Evolutionary conservation across 2,329 filamentous ascomycete species (phyloP).

Genomic region (Scedosporium minutisporum): DNA sequence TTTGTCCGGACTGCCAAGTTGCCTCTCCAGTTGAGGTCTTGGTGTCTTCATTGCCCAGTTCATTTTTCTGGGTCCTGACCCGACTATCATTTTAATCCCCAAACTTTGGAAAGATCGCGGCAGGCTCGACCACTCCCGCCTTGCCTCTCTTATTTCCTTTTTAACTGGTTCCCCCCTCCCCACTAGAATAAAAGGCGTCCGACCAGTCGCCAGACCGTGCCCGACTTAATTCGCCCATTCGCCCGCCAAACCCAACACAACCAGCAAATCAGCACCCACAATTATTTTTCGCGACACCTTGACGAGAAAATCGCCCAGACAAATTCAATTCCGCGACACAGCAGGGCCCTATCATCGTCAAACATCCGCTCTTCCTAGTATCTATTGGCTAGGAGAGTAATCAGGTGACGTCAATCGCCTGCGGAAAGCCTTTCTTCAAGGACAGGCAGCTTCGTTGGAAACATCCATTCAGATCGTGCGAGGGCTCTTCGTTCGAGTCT

Average conservation of each 20-base stretch:
- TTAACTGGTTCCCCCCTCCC: neutral
- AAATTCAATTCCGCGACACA: slow-evolving; percentile 3
- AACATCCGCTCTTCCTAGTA: neutral
- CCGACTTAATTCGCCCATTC: slow-evolving; percentile 5
- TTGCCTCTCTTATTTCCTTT: neutral
- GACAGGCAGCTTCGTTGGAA: neutral
- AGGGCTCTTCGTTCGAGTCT: neutral
- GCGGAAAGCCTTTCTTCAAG: neutral
- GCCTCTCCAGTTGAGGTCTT: neutral
- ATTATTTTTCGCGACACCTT: slow-evolving; percentile 3
- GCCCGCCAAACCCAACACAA: neutral
- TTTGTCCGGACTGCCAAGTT: neutral
- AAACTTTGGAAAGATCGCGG: slow-evolving; percentile 3
- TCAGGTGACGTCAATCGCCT: slow-evolving; percentile 8
- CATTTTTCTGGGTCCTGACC: slow-evolving; percentile 5
- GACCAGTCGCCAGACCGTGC: neutral
- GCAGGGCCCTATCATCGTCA: slow-evolving; percentile 3
- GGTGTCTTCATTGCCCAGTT: neutral
- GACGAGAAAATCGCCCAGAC: slow-evolving; percentile 1
- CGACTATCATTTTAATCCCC: slow-evolving; percentile 7
- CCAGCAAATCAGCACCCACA: slow-evolving; percentile 8
- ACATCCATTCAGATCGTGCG: neutral
- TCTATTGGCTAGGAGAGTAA: neutral
- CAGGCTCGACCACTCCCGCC: slow-evolving; percentile 3
- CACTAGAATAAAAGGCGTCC: neutral